These are phyloP conservation scores for Saccharomyces hybrid DNA, from an alignment of 1,139 yeast genomes.

Conservation along the genomic window DNA sequence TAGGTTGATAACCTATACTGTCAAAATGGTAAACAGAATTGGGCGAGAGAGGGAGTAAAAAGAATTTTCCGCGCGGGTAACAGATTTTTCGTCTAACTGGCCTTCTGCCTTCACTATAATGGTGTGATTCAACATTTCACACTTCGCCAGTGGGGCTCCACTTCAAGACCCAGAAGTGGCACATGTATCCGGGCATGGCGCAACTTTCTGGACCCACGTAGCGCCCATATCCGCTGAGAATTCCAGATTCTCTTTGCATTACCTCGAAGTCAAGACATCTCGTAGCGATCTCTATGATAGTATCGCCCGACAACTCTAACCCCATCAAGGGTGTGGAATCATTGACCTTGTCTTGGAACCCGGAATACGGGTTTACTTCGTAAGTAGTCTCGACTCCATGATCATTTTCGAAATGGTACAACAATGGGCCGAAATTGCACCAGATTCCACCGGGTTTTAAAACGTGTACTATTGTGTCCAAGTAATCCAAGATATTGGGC, in stretches of 20 bases:
- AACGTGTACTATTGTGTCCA: constrained; percentile 49
- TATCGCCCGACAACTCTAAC: constrained; percentile 12
- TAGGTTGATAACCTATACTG: neutral
- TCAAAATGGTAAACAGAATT: neutral
- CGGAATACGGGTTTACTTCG: constrained; percentile 12
- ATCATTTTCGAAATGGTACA: constrained; percentile 78
- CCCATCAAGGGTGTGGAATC: constrained; percentile 13
- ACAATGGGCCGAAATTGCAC: constrained; percentile 79
- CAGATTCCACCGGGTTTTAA: constrained; percentile 55
- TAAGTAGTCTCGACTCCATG: constrained; percentile 18
- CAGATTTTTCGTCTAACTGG: too few relatives aligned
- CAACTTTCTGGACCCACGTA: constrained; percentile 4
- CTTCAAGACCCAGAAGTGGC: constrained; percentile 15
- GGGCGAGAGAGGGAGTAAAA: neutral
- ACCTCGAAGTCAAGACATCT: constrained; percentile 7
- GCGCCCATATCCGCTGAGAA: constrained; percentile 13
- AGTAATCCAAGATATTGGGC: constrained; percentile 60
- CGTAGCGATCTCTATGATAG: constrained; percentile 9
- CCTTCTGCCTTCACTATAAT: neutral
- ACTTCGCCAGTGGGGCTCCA: neutral
- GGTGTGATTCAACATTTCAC: neutral
- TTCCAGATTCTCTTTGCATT: constrained; percentile 6
- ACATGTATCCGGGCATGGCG: constrained; percentile 11
- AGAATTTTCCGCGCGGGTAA: constrained; percentile 1
- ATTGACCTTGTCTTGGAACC: constrained; percentile 5